Base-by-base conservation (phyloP, 192 early-diverging fungal species). In the Mortierella alpina region DNA sequence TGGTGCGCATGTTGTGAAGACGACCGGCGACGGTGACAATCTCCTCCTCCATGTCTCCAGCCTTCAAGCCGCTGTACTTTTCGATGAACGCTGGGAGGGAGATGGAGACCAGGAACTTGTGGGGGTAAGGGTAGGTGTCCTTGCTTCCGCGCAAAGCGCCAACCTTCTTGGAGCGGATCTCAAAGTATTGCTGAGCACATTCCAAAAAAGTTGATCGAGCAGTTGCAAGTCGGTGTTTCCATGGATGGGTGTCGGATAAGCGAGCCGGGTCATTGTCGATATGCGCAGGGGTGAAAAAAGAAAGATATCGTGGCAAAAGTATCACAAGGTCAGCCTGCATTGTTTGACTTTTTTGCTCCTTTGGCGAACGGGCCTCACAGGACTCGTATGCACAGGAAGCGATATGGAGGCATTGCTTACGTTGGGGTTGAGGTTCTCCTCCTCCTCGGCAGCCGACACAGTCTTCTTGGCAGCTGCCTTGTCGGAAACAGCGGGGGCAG, bases 31-130 rank as follows among this genome's bases (percentile, higher is more conserved):
- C 90, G 14, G 86, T 79, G 52, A 99, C 88, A 60, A 89, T 63
- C 42, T 91, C 87, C 52, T 94, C 91, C 18, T 87, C 72, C 18
- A 86, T 84, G 67, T 96, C 92, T 41, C 92, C 94, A 61, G 86
- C 81, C 82, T 93, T 84, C 61, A 98, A 76, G 39, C 63, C 61
- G 59, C 60, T 82, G 80, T 88, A 99, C 89, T 95, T 95, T 74
- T 91, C 88, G 68, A 97, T 96, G 69, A 95, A 99, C 20, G 88
- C 92, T 49, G 93, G 88, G 67, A 99, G 62, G 13, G 93, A 94
- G 72, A 95, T 89, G 55, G 88, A 85, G 31, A 98, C 96, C 54
- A 96, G 84, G 92, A 97, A 99, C 91, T 99, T 99, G 92, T 99
- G 93, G 59, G 98, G 98, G 82, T 99, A 99, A 58, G 98, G 97